Conservation (phyloP, 345 rosid species). For the Dovyalis caffra region DNA sequence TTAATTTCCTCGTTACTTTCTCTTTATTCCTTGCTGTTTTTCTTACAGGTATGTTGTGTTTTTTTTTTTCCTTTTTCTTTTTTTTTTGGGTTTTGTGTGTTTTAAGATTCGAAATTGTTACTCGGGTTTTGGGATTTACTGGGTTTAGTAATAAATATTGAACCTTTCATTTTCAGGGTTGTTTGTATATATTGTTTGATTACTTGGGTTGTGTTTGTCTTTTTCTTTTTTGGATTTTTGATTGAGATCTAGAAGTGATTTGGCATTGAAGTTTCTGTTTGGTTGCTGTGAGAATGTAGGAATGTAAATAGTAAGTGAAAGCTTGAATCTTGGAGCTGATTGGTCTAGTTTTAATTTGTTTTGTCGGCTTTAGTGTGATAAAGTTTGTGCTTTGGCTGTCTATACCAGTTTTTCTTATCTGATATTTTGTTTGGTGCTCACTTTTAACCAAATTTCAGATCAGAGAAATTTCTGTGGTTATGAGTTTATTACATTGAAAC, state of each 20-base stretch:
- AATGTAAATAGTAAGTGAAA: too few species aligned
- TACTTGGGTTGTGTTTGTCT: background rate
- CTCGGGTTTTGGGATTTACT: background rate
- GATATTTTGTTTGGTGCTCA: background rate
- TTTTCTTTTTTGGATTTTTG: background rate
- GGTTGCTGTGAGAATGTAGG: background rate
- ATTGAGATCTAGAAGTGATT: background rate
- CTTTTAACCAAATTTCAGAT: background rate
- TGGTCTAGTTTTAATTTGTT: background rate
- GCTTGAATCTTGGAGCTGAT: background rate
- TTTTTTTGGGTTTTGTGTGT: background rate
- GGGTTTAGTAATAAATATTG: background rate
- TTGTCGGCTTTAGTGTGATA: background rate
- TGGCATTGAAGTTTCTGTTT: background rate
- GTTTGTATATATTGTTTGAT: background rate
- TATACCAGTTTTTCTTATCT: background rate
- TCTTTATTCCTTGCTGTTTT: constrained; percentile 28
- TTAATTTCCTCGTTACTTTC: constrained; percentile 25
- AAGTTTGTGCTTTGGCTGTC: background rate
- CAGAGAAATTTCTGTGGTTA: background rate
- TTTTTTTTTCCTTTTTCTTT: background rate
- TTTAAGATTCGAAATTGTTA: background rate
- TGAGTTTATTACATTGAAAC: background rate
- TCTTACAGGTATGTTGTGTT: constrained; percentile 21
- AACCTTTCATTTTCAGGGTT: background rate